phyloP scores from a whole-genome alignment of 2,329 filamentous ascomycete species.

The Colletotrichum tropicale region DNA sequence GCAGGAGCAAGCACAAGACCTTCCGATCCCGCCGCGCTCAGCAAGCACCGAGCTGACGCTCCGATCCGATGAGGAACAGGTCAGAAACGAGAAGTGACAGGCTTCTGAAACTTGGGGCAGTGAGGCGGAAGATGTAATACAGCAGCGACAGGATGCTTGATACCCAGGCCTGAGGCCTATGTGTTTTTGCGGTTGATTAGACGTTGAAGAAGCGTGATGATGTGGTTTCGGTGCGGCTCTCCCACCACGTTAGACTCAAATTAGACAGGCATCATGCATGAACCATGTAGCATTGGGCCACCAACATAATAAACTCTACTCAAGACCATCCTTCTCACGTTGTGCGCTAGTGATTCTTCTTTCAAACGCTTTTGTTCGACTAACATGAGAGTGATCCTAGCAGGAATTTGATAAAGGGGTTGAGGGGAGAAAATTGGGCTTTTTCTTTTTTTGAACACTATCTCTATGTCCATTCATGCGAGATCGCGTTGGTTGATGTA shows the following conservation, averaged over 20 bases:
- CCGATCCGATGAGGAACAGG: neutral
- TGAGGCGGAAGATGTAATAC: neutral
- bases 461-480: neutral
- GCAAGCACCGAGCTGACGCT: conserved; percentile 1
- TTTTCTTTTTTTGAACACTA: neutral
- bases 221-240: neutral
- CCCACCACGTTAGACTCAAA: neutral
- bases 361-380: neutral
- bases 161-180: neutral
- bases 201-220: neutral
- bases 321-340: neutral
- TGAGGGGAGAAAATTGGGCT: neutral
- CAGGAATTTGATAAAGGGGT: neutral
- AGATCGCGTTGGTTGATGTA: neutral
- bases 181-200: neutral
- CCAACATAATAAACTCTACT: neutral
- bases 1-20: neutral
- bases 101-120: too few species aligned
- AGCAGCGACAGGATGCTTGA: neutral
- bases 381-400: neutral
- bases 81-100: neutral
- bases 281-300: neutral
- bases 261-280: neutral
- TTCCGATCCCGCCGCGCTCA: neutral
- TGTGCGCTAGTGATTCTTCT: neutral